Conservation (phyloP, 768 basidiomycete species). For the Collybia sordida region DNA sequence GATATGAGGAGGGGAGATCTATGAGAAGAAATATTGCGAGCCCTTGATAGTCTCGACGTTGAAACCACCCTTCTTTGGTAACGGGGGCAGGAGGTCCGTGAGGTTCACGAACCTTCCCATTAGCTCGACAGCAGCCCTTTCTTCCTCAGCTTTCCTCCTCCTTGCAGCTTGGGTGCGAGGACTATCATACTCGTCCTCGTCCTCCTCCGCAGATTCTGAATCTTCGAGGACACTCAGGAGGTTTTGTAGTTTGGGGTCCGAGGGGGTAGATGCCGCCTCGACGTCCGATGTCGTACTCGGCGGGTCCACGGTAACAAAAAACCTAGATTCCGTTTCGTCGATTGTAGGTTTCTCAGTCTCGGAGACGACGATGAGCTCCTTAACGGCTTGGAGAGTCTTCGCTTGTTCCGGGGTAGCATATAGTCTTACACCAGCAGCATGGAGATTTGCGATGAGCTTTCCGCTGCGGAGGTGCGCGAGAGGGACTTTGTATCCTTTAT, state of each 20-base stretch:
- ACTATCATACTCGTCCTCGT: constrained; percentile 18
- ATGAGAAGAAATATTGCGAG: constrained; percentile 94
- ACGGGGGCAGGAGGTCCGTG: constrained; percentile 70
- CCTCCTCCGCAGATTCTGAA: constrained; percentile 19
- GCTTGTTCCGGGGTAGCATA: constrained; percentile 41
- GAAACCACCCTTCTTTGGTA: constrained; percentile 85
- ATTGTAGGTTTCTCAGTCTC: constrained; percentile 34
- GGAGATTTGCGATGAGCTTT: constrained; percentile 38
- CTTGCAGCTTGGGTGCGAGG: constrained; percentile 9
- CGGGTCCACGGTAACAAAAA: too few species aligned
- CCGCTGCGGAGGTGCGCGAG: constrained; percentile 42
- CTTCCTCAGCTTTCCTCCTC: constrained; percentile 22
- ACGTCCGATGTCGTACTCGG: constrained; percentile 10
- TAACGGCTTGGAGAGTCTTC: constrained; percentile 25
- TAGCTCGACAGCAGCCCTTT: constrained; percentile 23
- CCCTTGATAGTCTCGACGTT: constrained; percentile 79
- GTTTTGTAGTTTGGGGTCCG: constrained; percentile 5
- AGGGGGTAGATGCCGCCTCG: neutral
- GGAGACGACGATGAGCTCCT: constrained; percentile 34
- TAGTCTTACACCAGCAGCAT: constrained; percentile 44
- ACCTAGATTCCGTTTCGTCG: constrained; percentile 23
- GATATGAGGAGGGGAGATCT: constrained; percentile 17
- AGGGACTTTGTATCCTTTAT: constrained; percentile 70
- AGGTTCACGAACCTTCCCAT: constrained; percentile 72
- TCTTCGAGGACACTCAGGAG: constrained; percentile 11